Evolutionary conservation across 78 protist species (phyloP).

Genomic region (Chrysochromulina parva): DNA sequence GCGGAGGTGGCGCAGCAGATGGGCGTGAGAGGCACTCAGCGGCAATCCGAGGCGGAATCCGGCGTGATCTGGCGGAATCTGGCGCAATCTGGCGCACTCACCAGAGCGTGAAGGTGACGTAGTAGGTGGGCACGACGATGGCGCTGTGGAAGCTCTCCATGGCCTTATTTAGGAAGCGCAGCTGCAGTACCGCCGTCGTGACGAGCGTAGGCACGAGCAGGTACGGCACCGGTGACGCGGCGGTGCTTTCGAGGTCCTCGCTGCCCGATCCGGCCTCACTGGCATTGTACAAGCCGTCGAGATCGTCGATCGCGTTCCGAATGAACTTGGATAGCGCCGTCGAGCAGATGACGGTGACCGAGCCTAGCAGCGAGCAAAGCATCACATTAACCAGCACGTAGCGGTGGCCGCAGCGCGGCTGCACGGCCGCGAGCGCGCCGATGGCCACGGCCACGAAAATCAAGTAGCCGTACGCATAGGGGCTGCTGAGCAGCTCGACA

Average conservation of each 20-base stretch:
- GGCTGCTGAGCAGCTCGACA: neutral
- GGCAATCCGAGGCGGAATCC: neutral
- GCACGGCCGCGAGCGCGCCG: too few species aligned
- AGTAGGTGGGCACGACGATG: constrained; percentile 19
- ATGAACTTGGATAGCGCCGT: neutral
- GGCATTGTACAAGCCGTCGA: too few species aligned
- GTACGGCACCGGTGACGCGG: too few species aligned
- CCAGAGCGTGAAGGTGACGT: neutral
- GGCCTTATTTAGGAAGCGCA: neutral
- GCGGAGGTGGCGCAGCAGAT: too few species aligned
- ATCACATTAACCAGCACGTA: neutral
- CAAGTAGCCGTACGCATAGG: too few species aligned
- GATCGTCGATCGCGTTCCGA: too few species aligned
- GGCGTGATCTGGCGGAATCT: too few species aligned
- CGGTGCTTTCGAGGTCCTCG: too few species aligned
- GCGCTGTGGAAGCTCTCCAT: neutral
- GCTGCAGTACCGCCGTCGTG: neutral
- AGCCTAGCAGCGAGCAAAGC: constrained; percentile 7
- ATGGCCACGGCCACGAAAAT: neutral
- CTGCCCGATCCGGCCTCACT: too few species aligned
- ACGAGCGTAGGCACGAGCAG: too few species aligned
- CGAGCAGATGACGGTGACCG: neutral
- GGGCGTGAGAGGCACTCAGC: neutral
- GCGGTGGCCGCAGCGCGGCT: neutral
- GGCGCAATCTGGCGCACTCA: neutral